Conservation (phyloP, 352 stramenopile species). For the Pythium phragmiticola region DNA sequence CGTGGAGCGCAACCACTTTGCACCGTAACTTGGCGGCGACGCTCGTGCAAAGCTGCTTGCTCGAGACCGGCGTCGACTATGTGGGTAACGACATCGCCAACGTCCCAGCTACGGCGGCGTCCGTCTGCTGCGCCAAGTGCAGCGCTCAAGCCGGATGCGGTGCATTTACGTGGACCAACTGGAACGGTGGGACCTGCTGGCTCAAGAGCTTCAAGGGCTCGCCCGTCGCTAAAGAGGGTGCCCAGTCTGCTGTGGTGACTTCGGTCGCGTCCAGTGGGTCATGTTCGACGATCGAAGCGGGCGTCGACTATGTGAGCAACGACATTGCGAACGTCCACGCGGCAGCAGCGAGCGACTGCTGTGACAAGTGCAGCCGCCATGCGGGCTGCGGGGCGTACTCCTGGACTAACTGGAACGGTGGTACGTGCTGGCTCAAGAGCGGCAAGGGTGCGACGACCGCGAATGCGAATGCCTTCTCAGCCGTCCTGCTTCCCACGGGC, state of each 20-base stretch:
- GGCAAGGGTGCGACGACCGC: slow-evolving; percentile 4
- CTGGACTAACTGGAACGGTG: slow-evolving; percentile 26
- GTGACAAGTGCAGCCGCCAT: slow-evolving; percentile 13
- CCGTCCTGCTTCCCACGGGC: not conserved
- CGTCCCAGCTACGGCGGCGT: not conserved
- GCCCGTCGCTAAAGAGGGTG: not conserved
- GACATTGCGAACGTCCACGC: slow-evolving; percentile 22
- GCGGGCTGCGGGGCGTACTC: slow-evolving; percentile 23
- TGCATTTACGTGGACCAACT: slow-evolving; percentile 17
- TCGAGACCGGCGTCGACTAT: slow-evolving; percentile 9
- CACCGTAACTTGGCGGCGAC: not conserved
- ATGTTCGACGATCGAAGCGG: slow-evolving; percentile 11
- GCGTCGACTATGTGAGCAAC: slow-evolving; percentile 32
- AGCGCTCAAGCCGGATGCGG: not conserved
- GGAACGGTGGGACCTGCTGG: slow-evolving; percentile 29
- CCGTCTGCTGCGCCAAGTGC: slow-evolving; percentile 9
- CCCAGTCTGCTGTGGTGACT: not conserved
- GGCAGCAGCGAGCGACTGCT: slow-evolving; percentile 18
- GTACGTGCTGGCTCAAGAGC: slow-evolving; percentile 30
- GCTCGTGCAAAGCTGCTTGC: slow-evolving; percentile 6
- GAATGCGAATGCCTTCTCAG: slow-evolving; percentile 3
- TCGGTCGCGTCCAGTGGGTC: not conserved
- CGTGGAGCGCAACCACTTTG: too few relatives aligned
- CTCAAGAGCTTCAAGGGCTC: slow-evolving; percentile 25
- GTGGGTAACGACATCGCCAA: slow-evolving; percentile 3